These are phyloP conservation scores for Colletotrichum aenigma DNA, from an alignment of 2,329 filamentous ascomycete species.

Conservation along the genomic window DNA sequence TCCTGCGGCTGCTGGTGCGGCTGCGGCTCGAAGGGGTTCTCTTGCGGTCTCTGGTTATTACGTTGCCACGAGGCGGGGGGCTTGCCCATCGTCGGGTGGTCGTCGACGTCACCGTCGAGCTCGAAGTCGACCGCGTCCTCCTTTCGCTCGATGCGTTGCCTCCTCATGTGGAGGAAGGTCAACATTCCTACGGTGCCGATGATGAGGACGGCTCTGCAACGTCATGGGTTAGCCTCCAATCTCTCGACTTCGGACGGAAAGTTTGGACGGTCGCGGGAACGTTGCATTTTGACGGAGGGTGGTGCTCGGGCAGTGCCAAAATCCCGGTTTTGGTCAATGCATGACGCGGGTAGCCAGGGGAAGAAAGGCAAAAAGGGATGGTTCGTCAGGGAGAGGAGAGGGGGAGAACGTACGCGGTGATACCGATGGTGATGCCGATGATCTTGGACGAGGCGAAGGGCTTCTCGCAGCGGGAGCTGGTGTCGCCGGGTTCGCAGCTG, in stretches of 20 bases:
- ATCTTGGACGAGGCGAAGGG: constrained; percentile 10
- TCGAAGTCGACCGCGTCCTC: constrained; percentile 11
- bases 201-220: constrained; percentile 10
- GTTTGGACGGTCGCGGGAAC: not conserved
- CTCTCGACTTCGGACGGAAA: not conserved
- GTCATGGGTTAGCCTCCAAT: not conserved
- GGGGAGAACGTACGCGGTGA: constrained; percentile 4
- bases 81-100: constrained; percentile 17
- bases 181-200: not conserved
- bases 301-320: not conserved
- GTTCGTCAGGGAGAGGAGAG: not conserved
- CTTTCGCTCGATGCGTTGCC: not conserved
- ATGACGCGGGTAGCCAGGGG: not conserved
- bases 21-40: constrained; percentile 5
- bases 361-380: not conserved
- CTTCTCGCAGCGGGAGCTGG: constrained; percentile 7
- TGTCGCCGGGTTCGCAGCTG: not conserved
- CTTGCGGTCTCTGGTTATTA: not conserved
- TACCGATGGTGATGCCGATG: constrained; percentile 3
- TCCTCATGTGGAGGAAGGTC: constrained; percentile 3
- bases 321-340: not conserved
- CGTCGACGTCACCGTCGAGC: constrained; percentile 13
- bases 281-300: not conserved
- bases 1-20: not conserved
- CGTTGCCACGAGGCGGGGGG: constrained; percentile 14